phyloP scores from a whole-genome alignment of 2,329 filamentous ascomycete genomes.

The Alternaria brassicicola region DNA sequence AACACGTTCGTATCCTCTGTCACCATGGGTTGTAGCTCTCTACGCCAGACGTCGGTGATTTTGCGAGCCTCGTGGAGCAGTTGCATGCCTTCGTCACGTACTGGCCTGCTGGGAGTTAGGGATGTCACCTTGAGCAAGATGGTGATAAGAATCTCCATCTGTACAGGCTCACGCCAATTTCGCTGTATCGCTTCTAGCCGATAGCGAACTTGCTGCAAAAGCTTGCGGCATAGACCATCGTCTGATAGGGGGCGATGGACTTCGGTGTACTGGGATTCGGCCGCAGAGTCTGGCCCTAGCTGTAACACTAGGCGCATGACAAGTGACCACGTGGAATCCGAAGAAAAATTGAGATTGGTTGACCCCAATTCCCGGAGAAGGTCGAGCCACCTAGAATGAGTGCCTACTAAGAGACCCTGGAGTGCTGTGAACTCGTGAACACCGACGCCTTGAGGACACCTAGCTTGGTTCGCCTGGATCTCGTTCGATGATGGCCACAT shows the following conservation, averaged over 20 bases:
- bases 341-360: constrained; percentile 65
- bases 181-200: constrained; percentile 55
- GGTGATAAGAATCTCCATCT: constrained; percentile 64
- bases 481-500: constrained; percentile 60
- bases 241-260: constrained; percentile 60
- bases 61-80: constrained; percentile 53
- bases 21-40: constrained; percentile 53
- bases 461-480: constrained; percentile 57
- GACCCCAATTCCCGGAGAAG: constrained; percentile 59
- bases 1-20: constrained; percentile 47
- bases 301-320: constrained; percentile 62
- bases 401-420: constrained; percentile 56
- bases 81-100: constrained; percentile 1
- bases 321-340: constrained; percentile 56
- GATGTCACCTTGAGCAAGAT: constrained; percentile 53
- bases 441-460: constrained; percentile 56
- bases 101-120: constrained; percentile 29
- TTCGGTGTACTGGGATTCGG: constrained; percentile 41
- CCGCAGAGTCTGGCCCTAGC: constrained; percentile 56
- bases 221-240: constrained; percentile 54
- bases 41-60: constrained; percentile 59
- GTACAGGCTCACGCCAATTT: constrained; percentile 65
- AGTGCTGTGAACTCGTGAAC: constrained; percentile 62
- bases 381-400: constrained; percentile 55
- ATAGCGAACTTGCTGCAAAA: constrained; percentile 57